Evolutionary conservation across 2,329 filamentous ascomycete species (phyloP).

Genomic region (Fusarium albosuccineum): DNA sequence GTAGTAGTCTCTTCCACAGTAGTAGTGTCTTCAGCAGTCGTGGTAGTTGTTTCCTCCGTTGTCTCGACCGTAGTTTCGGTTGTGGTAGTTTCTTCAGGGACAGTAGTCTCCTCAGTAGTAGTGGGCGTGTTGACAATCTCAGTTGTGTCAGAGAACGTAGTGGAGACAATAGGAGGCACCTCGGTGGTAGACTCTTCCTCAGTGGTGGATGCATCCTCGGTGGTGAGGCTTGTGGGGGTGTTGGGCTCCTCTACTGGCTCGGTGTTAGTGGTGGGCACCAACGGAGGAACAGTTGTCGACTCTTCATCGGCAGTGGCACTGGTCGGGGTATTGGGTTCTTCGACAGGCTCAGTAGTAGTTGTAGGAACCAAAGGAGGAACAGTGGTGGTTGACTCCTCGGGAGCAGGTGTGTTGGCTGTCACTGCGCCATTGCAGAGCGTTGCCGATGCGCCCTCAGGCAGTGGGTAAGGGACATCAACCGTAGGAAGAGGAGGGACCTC

Average conservation of each 20-base stretch:
- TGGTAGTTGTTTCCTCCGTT: neutral
- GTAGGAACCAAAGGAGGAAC: neutral
- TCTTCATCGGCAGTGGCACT: neutral
- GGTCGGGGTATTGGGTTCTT: neutral
- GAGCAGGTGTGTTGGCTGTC: too few relatives aligned
- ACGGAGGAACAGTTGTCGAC: neutral
- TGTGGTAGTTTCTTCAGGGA: neutral
- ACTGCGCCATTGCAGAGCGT: neutral
- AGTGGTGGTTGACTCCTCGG: neutral
- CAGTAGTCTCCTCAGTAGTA: neutral
- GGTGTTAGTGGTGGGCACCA: slow-evolving; percentile 1
- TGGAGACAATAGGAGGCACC: neutral
- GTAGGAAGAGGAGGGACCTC: slow-evolving; percentile 12
- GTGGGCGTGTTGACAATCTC: neutral
- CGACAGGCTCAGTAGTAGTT: neutral
- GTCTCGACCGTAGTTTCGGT: too few relatives aligned
- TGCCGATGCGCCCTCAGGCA: neutral
- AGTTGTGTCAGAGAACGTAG: neutral
- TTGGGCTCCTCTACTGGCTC: neutral
- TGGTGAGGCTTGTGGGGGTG: neutral
- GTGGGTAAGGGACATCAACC: neutral
- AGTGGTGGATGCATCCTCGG: neutral
- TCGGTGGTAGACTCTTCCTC: neutral
- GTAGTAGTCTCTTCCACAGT: neutral
- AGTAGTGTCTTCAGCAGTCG: neutral